Base-by-base conservation (phyloP, 2,329 filamentous ascomycete species). In the Aspergillus pseudoviridinutans region DNA sequence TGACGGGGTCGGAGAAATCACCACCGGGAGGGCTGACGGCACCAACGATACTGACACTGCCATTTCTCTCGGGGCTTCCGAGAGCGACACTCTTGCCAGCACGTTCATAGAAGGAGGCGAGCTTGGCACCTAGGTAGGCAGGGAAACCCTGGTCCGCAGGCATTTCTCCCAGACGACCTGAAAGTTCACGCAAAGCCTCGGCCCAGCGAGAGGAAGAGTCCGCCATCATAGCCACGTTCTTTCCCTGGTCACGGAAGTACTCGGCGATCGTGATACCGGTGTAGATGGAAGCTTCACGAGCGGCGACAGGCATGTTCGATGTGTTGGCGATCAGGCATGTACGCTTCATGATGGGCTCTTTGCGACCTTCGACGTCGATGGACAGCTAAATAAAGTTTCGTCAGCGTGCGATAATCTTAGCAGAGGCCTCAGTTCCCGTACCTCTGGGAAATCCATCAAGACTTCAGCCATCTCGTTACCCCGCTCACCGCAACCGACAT, bases 391-490 rank as follows among this genome's bases (percentile, higher is more conserved):
- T 32, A 20, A 49, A 12, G 25, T 6, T n/a, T 3, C 14, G 52
- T 69, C 50, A 70, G 64, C 49, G 38, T 22, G 20, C 29, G 53
- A 9, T 50, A 32, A 12, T n/a, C 6, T n/a, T 20, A 50, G 47
- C n/a, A 24, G 3, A 47, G 24, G 27, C 24, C 4, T 44, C 10
- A 42, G 3, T 44, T 22, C 38, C 57, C 71, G 58, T 72, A 84
- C 83, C 73, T 97, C 92, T 58, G 94, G 94, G 83, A 99, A 99
- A 79, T 99, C 94, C 90, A 97, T 97, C 84, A 99, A 84, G 67
- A 99, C 94, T 84, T 99, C 94, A 63, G 94, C 94, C 94, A 99
- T 99, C 79, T 99, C 94, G 74, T 99, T 99, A 66, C 94, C 94
- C 68, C 94, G 90, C 80, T 99, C 94, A 68, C 92, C 91, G 66